phyloP scores from a whole-genome alignment of 768 basidiomycete genomes.

The Termitomyces sp. region DNA sequence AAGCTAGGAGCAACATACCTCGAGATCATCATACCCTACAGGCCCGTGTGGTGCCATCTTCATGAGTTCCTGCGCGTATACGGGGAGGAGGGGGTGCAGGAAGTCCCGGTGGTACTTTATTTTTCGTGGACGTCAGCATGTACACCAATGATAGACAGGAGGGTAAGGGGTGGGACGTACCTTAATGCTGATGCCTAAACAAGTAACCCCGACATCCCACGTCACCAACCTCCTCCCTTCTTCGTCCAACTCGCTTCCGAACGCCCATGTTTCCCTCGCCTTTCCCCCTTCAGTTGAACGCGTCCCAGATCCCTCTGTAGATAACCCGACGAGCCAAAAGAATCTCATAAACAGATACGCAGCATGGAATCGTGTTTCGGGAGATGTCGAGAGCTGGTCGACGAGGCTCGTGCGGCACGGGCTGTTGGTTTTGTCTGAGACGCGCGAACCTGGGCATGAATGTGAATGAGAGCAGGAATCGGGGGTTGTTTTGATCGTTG shows the following conservation, averaged over 20 bases:
- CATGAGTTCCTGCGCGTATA: slow-evolving; percentile 47
- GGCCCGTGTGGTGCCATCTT: slow-evolving; percentile 34
- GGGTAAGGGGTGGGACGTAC: slow-evolving; percentile 21
- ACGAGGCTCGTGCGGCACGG: slow-evolving; percentile 28
- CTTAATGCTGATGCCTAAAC: slow-evolving; percentile 59
- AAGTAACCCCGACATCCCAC: slow-evolving; percentile 59
- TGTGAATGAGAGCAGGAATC: background rate
- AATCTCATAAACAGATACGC: slow-evolving; percentile 56
- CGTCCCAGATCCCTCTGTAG: background rate
- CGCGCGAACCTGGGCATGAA: background rate
- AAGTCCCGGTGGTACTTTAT: slow-evolving; percentile 62
- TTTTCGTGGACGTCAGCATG: background rate
- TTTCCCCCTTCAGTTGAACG: too few species aligned
- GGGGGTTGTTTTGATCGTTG: slow-evolving; percentile 5
- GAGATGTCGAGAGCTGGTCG: slow-evolving; percentile 49
- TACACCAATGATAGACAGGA: too few species aligned
- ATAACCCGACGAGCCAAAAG: slow-evolving; percentile 32
- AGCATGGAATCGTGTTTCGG: slow-evolving; percentile 63
- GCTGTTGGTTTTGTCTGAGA: slow-evolving; percentile 10
- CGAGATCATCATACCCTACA: slow-evolving; percentile 43
- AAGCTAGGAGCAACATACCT: slow-evolving; percentile 30
- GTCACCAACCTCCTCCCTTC: slow-evolving; percentile 31
- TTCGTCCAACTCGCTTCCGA: slow-evolving; percentile 7
- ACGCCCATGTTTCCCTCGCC: background rate
- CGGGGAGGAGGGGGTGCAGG: slow-evolving; percentile 47